Base-by-base conservation (phyloP, 2,329 filamentous ascomycete genomes). In the Sporothrix brunneoviolacea region DNA sequence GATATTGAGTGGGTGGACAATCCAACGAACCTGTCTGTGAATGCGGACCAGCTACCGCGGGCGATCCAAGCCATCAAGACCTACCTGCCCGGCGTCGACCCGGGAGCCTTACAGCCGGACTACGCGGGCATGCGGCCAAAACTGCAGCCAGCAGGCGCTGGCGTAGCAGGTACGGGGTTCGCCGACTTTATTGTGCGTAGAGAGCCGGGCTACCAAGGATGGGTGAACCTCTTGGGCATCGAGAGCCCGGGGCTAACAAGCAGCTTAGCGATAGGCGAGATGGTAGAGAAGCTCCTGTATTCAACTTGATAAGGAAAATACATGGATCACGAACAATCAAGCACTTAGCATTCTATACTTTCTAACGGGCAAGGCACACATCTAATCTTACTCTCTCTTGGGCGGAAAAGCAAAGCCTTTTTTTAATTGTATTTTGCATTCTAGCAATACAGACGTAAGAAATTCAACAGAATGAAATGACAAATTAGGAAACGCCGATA, bases 121-220 rank as follows among this genome's bases (percentile, higher is more conserved):
- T 98, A 97, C 63, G 88, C 88, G 15, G 93, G 93, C 0, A 91
- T 98, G 28, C 72, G 93, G 57, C 91, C 93, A 1, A 98, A 98
- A 72, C 65, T 97, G 55, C 79, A 72, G 1, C 65, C 65, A 9
- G 73, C 71, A 32, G 72, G 79, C 9, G 81, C 82, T 13, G 54
- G 45, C 16, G 33, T 33, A 4, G 49, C 56, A 0, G 79, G 78
- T 18, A 78, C 79, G 55, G 83, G 79, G 0, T 95, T 95, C 62
- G 75, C 85, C 55, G 93, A 98, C 65, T 97, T 98, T 63, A 74
- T 88, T 15, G 84, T 98, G 40, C 68, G 75, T 54, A 80, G 77
- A 59, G 91, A 95, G 67, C 78, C 88, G 1, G 90, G 86, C 0
- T 90, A 80, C 60, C 70, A 78, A 2, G 91, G 88, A 2, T 96